Percentiles rank a stretch among this genome's conserved stretches.
phyloP scores from a whole-genome alignment of 1,139 yeast species.

The Pichia sp. region DNA sequence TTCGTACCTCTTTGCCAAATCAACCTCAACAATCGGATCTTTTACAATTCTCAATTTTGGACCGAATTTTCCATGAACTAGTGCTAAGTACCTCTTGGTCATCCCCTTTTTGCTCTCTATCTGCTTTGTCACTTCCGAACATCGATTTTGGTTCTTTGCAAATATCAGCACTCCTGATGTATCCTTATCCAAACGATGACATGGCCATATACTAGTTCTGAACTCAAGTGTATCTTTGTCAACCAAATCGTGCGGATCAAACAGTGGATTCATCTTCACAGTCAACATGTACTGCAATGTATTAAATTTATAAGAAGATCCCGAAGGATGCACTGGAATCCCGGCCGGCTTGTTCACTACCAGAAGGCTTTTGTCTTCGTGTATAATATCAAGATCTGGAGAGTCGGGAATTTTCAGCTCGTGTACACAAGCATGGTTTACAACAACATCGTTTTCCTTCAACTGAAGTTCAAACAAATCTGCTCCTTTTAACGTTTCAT shows the following conservation, averaged over 20 bases:
- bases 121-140: constrained; percentile 33
- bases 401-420: constrained; percentile 15
- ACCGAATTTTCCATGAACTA: constrained; percentile 60
- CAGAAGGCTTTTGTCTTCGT: constrained; percentile 43
- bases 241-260: not conserved
- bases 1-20: constrained; percentile 24
- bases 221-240: constrained; percentile 13
- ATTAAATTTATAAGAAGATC: constrained; percentile 37
- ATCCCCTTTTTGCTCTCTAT: constrained; percentile 34
- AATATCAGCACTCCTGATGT: constrained; percentile 68
- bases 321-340: constrained; percentile 73
- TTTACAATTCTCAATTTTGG: constrained; percentile 14
- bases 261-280: not conserved
- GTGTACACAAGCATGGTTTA: constrained; percentile 17
- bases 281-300: constrained; percentile 22
- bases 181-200: constrained; percentile 65
- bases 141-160: constrained; percentile 40
- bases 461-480: constrained; percentile 6
- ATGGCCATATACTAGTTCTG: constrained; percentile 42
- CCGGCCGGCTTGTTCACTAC: constrained; percentile 75
- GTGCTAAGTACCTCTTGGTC: constrained; percentile 49
- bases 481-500: constrained; percentile 8
- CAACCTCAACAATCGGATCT: constrained; percentile 19
- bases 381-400: constrained; percentile 25
- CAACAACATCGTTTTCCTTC: constrained; percentile 10